Conservation (phyloP, 371 early-diverging fungal genomes). For the Conidiobolus incongruus region DNA sequence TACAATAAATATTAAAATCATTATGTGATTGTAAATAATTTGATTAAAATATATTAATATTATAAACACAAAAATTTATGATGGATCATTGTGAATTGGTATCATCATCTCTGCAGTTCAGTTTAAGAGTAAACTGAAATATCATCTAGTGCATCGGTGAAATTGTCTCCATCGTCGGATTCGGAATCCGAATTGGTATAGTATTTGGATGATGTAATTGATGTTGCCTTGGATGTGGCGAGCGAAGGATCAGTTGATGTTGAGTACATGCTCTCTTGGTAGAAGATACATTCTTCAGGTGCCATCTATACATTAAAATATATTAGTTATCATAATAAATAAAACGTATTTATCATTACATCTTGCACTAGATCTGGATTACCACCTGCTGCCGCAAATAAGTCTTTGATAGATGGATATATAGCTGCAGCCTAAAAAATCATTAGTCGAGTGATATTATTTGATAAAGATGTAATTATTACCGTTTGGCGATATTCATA, state of each 20-base stretch:
- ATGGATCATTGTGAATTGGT: too few relatives aligned
- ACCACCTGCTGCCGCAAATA: constrained; percentile 4
- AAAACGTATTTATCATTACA: background rate
- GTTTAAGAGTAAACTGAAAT: too few relatives aligned
- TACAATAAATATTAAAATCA: too few relatives aligned
- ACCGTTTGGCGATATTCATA: constrained; percentile 5
- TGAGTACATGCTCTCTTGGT: background rate
- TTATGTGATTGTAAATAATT: too few relatives aligned
- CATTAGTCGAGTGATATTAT: background rate
- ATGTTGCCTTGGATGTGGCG: background rate
- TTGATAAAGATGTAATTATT: background rate
- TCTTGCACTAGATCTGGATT: constrained; percentile 4
- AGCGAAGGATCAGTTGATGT: background rate
- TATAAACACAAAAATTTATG: too few relatives aligned
- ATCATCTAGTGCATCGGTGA: too few relatives aligned
- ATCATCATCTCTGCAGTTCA: too few relatives aligned
- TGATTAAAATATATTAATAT: too few relatives aligned
- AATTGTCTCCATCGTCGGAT: too few relatives aligned
- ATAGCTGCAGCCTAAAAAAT: constrained; percentile 1
- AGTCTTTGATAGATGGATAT: constrained; percentile 2
- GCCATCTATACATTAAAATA: background rate
- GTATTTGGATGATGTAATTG: too few relatives aligned
- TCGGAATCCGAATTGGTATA: too few relatives aligned
- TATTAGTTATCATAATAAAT: background rate
- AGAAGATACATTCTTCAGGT: constrained; percentile 3